Conservation (phyloP, 1,284 basidiomycete genomes). For the Ganoderma boninense region DNA sequence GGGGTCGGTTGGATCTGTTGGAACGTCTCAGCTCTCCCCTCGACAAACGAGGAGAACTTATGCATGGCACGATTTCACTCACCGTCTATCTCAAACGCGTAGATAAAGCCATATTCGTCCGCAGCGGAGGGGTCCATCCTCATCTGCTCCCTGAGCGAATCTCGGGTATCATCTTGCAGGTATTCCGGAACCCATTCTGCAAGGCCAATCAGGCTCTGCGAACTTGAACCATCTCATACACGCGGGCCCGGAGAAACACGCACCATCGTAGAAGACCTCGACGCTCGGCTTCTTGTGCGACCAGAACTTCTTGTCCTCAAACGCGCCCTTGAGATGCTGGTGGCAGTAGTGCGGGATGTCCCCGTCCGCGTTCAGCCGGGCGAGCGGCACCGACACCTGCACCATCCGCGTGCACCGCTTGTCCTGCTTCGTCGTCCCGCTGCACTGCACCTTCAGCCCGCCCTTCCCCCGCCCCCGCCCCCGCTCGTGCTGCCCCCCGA, state of each 20-base stretch:
- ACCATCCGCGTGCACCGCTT: slow-evolving; percentile 70
- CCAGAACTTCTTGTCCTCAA: slow-evolving; percentile 53
- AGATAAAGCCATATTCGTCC: slow-evolving; percentile 78
- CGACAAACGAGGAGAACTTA: background rate
- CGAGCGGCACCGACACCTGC: slow-evolving; percentile 55
- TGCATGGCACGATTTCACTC: slow-evolving; percentile 11
- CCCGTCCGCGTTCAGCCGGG: slow-evolving; percentile 44
- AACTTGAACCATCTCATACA: too few relatives aligned
- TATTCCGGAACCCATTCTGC: slow-evolving; percentile 77
- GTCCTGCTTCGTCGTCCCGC: slow-evolving; percentile 67
- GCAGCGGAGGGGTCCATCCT: slow-evolving; percentile 64
- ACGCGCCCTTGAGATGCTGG: slow-evolving; percentile 64
- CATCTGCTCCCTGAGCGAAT: slow-evolving; percentile 74
- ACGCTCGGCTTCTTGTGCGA: slow-evolving; percentile 63
- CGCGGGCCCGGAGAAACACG: slow-evolving; percentile 17
- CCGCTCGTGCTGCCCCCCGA: slow-evolving; percentile 7
- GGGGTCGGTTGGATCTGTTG: slow-evolving; percentile 43
- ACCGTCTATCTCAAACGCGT: slow-evolving; percentile 81
- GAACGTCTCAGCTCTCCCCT: background rate
- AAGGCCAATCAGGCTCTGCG: background rate
- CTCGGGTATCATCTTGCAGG: slow-evolving; percentile 67
- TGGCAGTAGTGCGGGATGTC: slow-evolving; percentile 65
- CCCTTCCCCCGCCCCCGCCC: slow-evolving; percentile 26
- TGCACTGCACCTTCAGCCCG: slow-evolving; percentile 57
- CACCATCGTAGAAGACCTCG: slow-evolving; percentile 58